Evolutionary conservation across 768 basidiomycete genomes (phyloP), one percentile per base, ranked within the genome.

Genomic region (Boletellus ananiceps): DNA sequence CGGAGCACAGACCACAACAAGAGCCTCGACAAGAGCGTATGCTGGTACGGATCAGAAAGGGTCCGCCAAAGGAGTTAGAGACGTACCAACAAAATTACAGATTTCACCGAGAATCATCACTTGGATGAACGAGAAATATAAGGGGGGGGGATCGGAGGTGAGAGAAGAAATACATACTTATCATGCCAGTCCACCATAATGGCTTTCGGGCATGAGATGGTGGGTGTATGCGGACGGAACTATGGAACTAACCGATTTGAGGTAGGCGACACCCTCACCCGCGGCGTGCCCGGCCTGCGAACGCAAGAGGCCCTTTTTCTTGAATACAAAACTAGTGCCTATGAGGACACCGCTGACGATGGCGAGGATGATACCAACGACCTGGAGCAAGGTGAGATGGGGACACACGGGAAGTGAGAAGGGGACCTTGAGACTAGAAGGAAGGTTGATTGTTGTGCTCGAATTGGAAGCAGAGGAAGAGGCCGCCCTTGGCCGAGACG

Each of bases 141-240:
- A 23, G 38, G 40, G 8, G 25, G 15, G 16, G 18, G 16, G 31
- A 19, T 9, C 25, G 29, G 23, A 33, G 23, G 27, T 21, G 25
- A 27, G 33, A 25, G 27, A 5, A 13, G 18, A 11, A 15, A 31
- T 15, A 25, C 33, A 8, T 35, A 87, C 90, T 86, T 43, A 64
- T 86, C 93, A 95, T 94, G 56, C 93, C 93, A 29, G 74, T 73
- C 95, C 93, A 97, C 95, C 93, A 96, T 79, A 95, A 62, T 59
- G 78, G 69, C 87, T 90, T 35, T 2, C 3, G 6, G 18, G 31
- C 0, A 33, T 63, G 40, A 56, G 37, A 36, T 19, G 23, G n/a
- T 18, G 52, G 33, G 40, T 47, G 27, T 59, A 52, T 51, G 52
- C 37, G 32, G n/a, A 43, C 8, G 29, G 41, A 31, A 40, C 11